These are phyloP conservation scores for Malania oleifera DNA, from an alignment of 164 flowering plant genomes.

Conservation along the genomic window DNA sequence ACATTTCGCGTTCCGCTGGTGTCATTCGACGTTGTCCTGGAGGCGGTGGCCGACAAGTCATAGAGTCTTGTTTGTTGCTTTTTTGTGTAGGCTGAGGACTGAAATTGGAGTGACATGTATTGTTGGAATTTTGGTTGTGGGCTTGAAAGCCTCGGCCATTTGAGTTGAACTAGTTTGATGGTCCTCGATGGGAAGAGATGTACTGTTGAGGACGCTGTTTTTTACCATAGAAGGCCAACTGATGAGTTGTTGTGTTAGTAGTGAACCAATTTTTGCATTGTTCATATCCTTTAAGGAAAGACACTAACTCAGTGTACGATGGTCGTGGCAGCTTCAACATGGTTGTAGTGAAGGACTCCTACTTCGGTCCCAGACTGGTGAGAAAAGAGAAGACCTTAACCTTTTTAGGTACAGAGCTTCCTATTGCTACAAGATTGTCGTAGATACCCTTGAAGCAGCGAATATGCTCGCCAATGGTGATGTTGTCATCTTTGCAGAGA, in stretches of 20 bases:
- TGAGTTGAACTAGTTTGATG: conserved; percentile 1
- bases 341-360: no score
- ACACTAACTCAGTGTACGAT: not conserved
- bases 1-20: no score
- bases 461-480: no score
- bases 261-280: not conserved
- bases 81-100: not conserved
- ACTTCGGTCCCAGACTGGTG: no score
- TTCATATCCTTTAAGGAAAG: not conserved
- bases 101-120: not conserved
- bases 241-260: not conserved
- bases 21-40: not conserved
- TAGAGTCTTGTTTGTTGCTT: not conserved
- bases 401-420: no score
- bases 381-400: no score
- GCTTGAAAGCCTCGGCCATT: conserved; percentile 2
- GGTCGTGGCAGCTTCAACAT: conserved; percentile 1
- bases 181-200: not conserved
- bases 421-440: no score
- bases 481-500: no score
- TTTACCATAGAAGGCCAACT: conserved; percentile 3
- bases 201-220: conserved; percentile 3
- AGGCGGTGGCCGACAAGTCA: not conserved
- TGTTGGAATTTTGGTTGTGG: not conserved
- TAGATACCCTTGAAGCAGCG: no score